These are phyloP conservation scores for Capronia americana DNA, from an alignment of 2,329 filamentous ascomycete species.

Conservation along the genomic window DNA sequence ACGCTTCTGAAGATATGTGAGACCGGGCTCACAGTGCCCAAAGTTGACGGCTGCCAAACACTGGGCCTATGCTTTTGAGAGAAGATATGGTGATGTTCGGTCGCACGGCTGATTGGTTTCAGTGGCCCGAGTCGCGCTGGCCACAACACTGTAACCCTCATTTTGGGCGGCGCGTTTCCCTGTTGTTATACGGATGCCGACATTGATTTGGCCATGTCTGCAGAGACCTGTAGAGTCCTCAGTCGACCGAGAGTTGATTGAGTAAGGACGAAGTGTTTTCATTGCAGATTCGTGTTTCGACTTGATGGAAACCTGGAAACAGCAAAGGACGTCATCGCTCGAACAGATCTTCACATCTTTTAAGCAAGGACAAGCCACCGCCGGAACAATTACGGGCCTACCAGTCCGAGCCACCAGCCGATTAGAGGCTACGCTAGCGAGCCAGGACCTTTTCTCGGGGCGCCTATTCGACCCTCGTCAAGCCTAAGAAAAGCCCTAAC, in stretches of 20 bases:
- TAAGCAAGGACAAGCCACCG: conserved; percentile 8
- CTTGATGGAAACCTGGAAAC: conserved; percentile 5
- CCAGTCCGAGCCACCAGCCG: not conserved
- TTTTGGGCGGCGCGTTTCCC: not conserved
- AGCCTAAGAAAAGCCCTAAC: not conserved
- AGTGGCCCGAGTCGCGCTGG: conserved; percentile 11
- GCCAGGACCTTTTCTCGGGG: not conserved
- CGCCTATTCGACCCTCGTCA: conserved; percentile 1
- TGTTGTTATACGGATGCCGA: not conserved
- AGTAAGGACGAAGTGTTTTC: not conserved
- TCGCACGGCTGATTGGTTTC: conserved; percentile 8
- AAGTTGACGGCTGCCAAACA: not conserved
- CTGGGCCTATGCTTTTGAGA: not conserved
- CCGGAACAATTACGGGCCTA: conserved; percentile 16
- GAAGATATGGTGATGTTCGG: not conserved
- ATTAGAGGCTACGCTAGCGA: not conserved
- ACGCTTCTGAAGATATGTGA: conserved; percentile 11
- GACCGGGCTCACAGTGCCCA: not conserved
- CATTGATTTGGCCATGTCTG: not conserved
- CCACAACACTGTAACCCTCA: not conserved
- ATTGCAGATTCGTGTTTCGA: not conserved
- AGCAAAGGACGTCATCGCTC: conserved; percentile 13
- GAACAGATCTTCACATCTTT: not conserved
- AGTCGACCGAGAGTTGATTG: not conserved
- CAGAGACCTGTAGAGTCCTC: not conserved